A percentile compares a stretch with the other conserved stretches of the same genome.
phyloP scores from a whole-genome alignment of 768 basidiomycete genomes.

The Coprinellus aureogranulatus region DNA sequence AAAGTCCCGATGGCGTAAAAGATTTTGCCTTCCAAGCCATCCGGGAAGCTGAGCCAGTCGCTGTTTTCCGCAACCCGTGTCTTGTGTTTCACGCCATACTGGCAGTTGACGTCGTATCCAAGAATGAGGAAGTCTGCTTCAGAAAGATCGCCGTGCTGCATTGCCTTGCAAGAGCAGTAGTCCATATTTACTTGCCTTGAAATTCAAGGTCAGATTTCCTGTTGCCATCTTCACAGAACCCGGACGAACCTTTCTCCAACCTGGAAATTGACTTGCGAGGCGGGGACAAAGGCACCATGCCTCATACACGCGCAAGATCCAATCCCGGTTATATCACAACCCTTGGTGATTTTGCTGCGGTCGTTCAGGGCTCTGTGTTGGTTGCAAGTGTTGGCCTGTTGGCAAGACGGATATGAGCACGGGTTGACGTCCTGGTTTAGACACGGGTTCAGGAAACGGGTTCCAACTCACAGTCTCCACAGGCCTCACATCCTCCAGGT shows the following conservation, averaged over 20 bases:
- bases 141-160: conserved; percentile 7
- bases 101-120: conserved; percentile 21
- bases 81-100: conserved; percentile 11
- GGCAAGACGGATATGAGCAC: neutral
- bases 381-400: conserved; percentile 3
- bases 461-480: too few species aligned
- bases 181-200: conserved; percentile 22
- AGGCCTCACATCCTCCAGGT: conserved; percentile 5
- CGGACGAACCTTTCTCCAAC: too few species aligned
- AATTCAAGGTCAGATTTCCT: too few species aligned
- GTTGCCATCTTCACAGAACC: too few species aligned
- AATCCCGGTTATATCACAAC: conserved; percentile 10
- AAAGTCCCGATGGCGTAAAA: conserved; percentile 21
- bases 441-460: too few species aligned
- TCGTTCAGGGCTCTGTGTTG: conserved; percentile 5
- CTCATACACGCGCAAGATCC: conserved; percentile 14
- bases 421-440: neutral
- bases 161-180: conserved; percentile 16
- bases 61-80: neutral
- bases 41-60: neutral
- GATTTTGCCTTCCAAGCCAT: conserved; percentile 5
- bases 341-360: neutral
- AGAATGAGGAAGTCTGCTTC: neutral
- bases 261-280: conserved; percentile 21
- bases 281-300: conserved; percentile 13